Percentiles rank a stretch among this genome's conserved stretches.
phyloP scores from a whole-genome alignment of 441 rosid species.

The Gossypium lobatum region DNA sequence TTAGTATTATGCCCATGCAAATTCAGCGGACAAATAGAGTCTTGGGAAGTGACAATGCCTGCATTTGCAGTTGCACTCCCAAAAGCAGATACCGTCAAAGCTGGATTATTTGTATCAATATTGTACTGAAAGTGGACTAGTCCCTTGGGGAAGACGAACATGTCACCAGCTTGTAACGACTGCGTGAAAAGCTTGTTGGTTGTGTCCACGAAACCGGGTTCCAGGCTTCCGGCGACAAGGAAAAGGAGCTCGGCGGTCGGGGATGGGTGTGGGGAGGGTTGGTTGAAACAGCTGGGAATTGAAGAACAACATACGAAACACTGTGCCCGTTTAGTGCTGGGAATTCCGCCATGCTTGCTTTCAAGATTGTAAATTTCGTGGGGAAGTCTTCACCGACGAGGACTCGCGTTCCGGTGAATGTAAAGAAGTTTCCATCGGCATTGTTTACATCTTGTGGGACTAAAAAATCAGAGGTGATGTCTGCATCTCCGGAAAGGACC shows the following conservation, averaged over 20 bases:
- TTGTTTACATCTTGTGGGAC: constrained; percentile 1
- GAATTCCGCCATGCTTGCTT: constrained; percentile 29
- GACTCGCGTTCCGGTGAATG: constrained; percentile 24
- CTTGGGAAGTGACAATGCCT: constrained; percentile 24
- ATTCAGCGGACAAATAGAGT: constrained; percentile 21
- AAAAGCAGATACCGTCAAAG: constrained; percentile 22
- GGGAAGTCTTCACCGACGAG: constrained; percentile 12
- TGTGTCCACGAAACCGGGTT: constrained; percentile 32
- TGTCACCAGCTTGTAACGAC: constrained; percentile 26
- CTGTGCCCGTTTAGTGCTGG: constrained; percentile 29
- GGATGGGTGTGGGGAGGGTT: neutral
- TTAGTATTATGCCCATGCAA: too few relatives aligned
- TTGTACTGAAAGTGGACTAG: constrained; percentile 35
- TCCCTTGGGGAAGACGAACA: constrained; percentile 35
- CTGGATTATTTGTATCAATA: constrained; percentile 11
- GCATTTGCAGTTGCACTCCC: constrained; percentile 33
- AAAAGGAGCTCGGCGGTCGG: neutral
- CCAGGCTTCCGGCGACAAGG: constrained; percentile 16
- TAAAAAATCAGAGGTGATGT: neutral
- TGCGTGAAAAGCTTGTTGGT: constrained; percentile 30
- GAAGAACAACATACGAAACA: neutral
- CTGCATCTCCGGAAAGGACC: constrained; percentile 14
- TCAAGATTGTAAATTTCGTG: constrained; percentile 1
- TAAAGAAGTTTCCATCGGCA: constrained; percentile 25
- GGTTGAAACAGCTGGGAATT: neutral